Evolutionary conservation across 768 basidiomycete species (phyloP), one percentile per base, ranked within the genome.

Genomic region (Termitomyces sp.): DNA sequence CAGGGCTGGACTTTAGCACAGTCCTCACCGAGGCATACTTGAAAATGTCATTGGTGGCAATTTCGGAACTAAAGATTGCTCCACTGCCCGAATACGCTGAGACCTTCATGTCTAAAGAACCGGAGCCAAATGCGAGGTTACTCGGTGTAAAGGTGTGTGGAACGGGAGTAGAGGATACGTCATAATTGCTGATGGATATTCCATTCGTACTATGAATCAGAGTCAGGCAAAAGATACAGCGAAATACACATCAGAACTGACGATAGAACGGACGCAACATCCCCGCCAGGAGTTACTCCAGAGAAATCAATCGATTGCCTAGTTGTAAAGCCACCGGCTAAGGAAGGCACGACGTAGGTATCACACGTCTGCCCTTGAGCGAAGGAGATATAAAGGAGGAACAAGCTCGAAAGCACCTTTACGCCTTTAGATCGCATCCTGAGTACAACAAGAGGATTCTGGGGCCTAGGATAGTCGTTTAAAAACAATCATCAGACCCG

Each of bases 21-120:
- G 71, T 72, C 24, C 73, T 60, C 16, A 74, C 71, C 13, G 73
- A 74, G 5, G 64, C 73, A 54, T 71, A 74, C 52, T 63, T 58
- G 60, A 74, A 70, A 4, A 57, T 22, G 26, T 65, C 66, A n/a
- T 63, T 49, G 1, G 73, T 73, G 26, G 48, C 58, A 24, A 74
- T 63, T 47, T 73, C 70, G 3, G 72, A 63, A 53, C 71, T 68
- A 16, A 64, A 46, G 5, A 74, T 49, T 26, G 63, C 55, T 14
- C 71, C 70, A 22, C 58, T 66, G 3, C 71, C 70, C 12, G 66
- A 43, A 59, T 71, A 74, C 7, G 66, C 67, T 26, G 64, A 68
- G 13, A 74, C 72, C 60, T 71, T 71, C 54, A 74, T 63, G 46
- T 71, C 65, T 8, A 74, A 63, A 1, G 68, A 64, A 5, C 71